Base-by-base conservation (phyloP, 1,284 basidiomycete species). In the Phlebopus sp. region DNA sequence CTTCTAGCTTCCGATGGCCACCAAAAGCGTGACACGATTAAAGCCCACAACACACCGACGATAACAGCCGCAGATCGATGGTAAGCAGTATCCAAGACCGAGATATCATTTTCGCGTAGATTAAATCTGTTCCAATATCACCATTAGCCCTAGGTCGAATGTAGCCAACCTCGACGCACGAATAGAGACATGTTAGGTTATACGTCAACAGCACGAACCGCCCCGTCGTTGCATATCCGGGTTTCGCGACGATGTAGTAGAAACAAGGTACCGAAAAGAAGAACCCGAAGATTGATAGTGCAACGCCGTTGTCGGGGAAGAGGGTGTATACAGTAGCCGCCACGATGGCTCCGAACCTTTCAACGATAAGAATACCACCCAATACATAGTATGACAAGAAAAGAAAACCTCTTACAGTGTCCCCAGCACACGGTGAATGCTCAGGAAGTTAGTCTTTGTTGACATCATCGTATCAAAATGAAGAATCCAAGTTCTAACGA, bases 241-340 rank as follows among this genome's bases (percentile, higher is more conserved):
- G 92, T 55, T 82, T 84, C 0, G 84, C 80, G 13, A 94, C 76
- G 57, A 95, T 93, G 61, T 87, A 85, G 67, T 91, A 94, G 71
- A 97, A 98, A 68, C 95, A 97, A 2, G 95, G 95, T 3, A 97
- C 72, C 1, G 92, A 94, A 66, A 92, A 96, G 54, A 97, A 73
- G 63, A 92, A 89, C 0, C 96, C 95, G 53, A 94, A 87, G 34
- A 91, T 69, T 1, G 92, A 82, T 13, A 98, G 75, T 1, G 85
- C 73, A 29, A 86, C 66, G 0, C 89, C 77, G 54, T 93, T 80
- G 43, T 91, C 85, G 0, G 87, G 85, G 64, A 93, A 93, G 19
- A 86, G 58, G 0, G 79, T 74, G 67, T 87, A 95, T 9, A 88
- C 74, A 0, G 70, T 68, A 11, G 85, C 82, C 1, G 94, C 93